phyloP scores from a whole-genome alignment of 2,329 filamentous ascomycete species.

The Emydomyces testavorans region DNA sequence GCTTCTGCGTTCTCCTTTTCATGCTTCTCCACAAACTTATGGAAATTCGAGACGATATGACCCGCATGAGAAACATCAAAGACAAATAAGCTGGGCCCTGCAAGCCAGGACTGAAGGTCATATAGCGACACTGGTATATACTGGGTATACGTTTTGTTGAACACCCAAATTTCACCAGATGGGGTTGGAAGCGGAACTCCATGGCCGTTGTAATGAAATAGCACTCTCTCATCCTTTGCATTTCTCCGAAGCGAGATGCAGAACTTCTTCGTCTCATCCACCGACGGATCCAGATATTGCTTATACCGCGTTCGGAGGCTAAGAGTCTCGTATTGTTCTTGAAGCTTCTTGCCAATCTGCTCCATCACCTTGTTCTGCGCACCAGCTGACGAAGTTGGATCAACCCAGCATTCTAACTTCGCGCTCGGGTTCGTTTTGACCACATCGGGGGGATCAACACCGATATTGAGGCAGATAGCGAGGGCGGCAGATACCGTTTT shows the following conservation, averaged over 20 bases:
- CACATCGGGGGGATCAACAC: slow-evolving; percentile 92
- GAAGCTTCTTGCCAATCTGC: slow-evolving; percentile 90
- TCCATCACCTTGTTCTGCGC: slow-evolving; percentile 72
- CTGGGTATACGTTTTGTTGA: slow-evolving; percentile 97
- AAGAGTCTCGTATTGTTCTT: slow-evolving; percentile 89
- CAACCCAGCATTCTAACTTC: slow-evolving; percentile 92
- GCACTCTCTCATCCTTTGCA: slow-evolving; percentile 85
- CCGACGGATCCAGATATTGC: slow-evolving; percentile 88
- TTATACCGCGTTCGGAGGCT: slow-evolving; percentile 96
- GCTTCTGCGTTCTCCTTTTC: slow-evolving; percentile 75
- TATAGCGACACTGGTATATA: slow-evolving; percentile 96
- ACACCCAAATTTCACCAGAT: slow-evolving; percentile 97
- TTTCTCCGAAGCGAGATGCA: slow-evolving; percentile 80
- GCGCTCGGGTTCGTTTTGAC: slow-evolving; percentile 89
- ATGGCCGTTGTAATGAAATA: slow-evolving; percentile 99
- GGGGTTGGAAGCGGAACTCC: slow-evolving; percentile 91
- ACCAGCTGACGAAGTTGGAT: slow-evolving; percentile 68
- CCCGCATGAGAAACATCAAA: slow-evolving; percentile 97
- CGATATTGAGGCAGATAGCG: slow-evolving; percentile 90
- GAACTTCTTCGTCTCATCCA: slow-evolving; percentile 95
- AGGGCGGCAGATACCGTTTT: slow-evolving; percentile 95
- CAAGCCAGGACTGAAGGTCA: slow-evolving; percentile 89
- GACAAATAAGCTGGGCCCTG: slow-evolving; percentile 88
- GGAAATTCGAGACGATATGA: slow-evolving; percentile 90
- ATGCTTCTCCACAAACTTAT: slow-evolving; percentile 88